These are phyloP conservation scores for Diutina siamensis DNA, from an alignment of 1,139 yeast species.

Conservation along the genomic window DNA sequence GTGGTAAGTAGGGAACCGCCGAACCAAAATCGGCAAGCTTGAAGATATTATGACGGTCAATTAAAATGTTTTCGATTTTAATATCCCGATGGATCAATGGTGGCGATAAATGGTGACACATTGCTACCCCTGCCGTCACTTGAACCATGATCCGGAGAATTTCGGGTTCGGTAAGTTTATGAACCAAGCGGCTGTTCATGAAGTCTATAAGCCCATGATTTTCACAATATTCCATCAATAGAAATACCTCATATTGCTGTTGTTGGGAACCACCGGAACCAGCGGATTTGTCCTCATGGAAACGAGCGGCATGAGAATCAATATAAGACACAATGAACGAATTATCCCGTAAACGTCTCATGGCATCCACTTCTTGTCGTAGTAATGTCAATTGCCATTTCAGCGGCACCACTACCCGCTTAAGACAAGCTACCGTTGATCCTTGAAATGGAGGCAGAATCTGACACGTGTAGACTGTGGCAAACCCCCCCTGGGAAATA, in stretches of 20 bases:
- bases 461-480: conserved; percentile 60
- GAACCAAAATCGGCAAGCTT: conserved; percentile 76
- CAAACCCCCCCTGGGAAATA: conserved; percentile 65
- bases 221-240: conserved; percentile 86
- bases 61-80: conserved; percentile 66
- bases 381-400: conserved; percentile 56
- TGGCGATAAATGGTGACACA: conserved; percentile 75
- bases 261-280: conserved; percentile 13
- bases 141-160: conserved; percentile 76
- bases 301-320: conserved; percentile 90
- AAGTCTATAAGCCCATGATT: conserved; percentile 83
- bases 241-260: conserved; percentile 72
- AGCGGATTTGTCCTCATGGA: conserved; percentile 7
- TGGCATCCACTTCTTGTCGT: conserved; percentile 73
- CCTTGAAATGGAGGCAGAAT: conserved; percentile 40
- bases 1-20: conserved; percentile 46
- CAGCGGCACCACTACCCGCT: conserved; percentile 65
- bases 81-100: conserved; percentile 83
- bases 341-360: conserved; percentile 70
- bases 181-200: conserved; percentile 82
- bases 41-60: conserved; percentile 43
- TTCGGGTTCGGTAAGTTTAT: conserved; percentile 73
- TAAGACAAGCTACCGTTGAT: conserved; percentile 50
- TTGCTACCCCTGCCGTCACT: conserved; percentile 70
- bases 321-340: conserved; percentile 77